Conservation (phyloP, 1,284 basidiomycete genomes). For the Serendipita sp. region DNA sequence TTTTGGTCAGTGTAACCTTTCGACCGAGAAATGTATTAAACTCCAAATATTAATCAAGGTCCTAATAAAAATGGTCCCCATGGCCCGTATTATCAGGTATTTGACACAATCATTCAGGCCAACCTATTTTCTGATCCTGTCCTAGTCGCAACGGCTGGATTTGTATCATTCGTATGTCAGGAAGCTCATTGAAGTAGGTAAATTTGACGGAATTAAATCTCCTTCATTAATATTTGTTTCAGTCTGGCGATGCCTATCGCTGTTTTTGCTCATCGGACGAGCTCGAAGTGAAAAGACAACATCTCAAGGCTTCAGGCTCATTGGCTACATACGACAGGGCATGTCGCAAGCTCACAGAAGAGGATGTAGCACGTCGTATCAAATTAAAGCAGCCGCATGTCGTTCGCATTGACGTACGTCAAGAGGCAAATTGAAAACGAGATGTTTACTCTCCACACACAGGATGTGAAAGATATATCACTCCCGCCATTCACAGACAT, state of each 20-base stretch:
- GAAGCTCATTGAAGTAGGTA: constrained; percentile 57
- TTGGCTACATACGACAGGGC: constrained; percentile 72
- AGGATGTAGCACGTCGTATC: constrained; percentile 65
- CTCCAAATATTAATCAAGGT: constrained; percentile 31
- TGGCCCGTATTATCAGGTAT: constrained; percentile 72
- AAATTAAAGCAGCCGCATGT: constrained; percentile 64
- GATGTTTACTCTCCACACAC: constrained; percentile 12
- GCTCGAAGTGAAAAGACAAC: constrained; percentile 51
- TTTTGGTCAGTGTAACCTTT: constrained; percentile 43
- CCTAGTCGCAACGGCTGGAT: constrained; percentile 75
- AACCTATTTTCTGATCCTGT: constrained; percentile 7
- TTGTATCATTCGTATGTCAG: constrained; percentile 66
- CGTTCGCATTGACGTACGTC: constrained; percentile 72
- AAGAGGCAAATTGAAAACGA: neutral
- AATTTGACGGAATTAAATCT: neutral
- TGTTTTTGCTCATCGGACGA: constrained; percentile 80
- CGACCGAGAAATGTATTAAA: constrained; percentile 7
- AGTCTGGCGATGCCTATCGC: constrained; percentile 82
- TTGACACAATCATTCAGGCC: neutral
- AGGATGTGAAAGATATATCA: constrained; percentile 41
- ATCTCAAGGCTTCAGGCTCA: constrained; percentile 54
- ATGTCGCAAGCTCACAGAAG: constrained; percentile 72
- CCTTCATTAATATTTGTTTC: neutral
- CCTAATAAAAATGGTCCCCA: constrained; percentile 61
- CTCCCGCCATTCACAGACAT: constrained; percentile 43